Evolutionary conservation across 2,329 filamentous ascomycete genomes (phyloP).

Genomic region (Parafenestella ontariensis): DNA sequence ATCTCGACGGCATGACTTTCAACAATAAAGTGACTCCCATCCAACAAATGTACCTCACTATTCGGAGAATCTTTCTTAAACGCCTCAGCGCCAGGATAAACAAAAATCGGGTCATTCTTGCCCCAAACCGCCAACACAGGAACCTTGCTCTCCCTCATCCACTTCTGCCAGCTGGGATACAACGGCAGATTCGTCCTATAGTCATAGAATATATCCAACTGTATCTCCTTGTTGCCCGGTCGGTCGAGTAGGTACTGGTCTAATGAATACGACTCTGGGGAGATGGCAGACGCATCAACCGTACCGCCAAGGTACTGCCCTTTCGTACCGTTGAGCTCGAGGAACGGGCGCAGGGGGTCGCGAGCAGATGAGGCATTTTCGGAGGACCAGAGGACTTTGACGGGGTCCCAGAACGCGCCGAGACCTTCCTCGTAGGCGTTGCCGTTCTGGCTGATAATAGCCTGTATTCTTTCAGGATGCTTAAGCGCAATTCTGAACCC

Average conservation of each 20-base stretch:
- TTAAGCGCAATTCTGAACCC: constrained; percentile 62
- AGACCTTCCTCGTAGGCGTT: constrained; percentile 67
- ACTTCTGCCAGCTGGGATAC: constrained; percentile 65
- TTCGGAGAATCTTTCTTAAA: constrained; percentile 59
- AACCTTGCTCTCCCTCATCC: constrained; percentile 58
- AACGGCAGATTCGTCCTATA: constrained; percentile 62
- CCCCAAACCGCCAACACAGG: constrained; percentile 67
- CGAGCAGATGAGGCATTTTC: constrained; percentile 19
- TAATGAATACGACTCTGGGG: constrained; percentile 58
- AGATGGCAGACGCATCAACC: constrained; percentile 43
- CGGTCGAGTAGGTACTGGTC: constrained; percentile 62
- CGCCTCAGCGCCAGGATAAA: constrained; percentile 61
- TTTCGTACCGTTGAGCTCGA: constrained; percentile 33
- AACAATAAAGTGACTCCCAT: constrained; percentile 64
- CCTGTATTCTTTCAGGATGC: constrained; percentile 56
- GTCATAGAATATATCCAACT: constrained; percentile 65
- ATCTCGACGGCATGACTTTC: constrained; percentile 49
- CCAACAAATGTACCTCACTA: constrained; percentile 59
- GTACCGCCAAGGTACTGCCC: constrained; percentile 56
- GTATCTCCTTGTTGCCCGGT: constrained; percentile 59
- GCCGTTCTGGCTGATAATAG: constrained; percentile 66
- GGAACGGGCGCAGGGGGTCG: constrained; percentile 21
- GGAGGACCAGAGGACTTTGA: constrained; percentile 56
- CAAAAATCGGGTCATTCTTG: constrained; percentile 62
- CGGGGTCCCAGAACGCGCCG: constrained; percentile 58